Evolutionary conservation across 2,329 filamentous ascomycete genomes (phyloP), one percentile per base, ranked within the genome.

Genomic region (Sphaerulina musiva): DNA sequence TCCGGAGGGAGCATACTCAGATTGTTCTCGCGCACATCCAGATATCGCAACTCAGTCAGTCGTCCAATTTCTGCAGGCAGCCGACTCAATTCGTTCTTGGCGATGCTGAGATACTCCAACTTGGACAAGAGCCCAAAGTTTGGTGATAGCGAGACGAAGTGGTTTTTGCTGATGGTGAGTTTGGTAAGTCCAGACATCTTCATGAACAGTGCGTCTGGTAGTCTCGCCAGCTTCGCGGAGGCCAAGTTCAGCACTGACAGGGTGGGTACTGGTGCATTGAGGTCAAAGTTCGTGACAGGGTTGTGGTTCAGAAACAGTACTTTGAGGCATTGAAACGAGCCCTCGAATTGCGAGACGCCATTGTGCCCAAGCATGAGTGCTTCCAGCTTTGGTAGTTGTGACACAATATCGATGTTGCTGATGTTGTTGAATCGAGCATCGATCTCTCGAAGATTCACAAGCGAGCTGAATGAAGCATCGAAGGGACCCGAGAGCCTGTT

Each of bases 351-450:
- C 0, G 91, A 95, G 46, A 98, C 87, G 46, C 82, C 81, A 70
- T 98, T 98, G 76, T 98, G 92, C 44, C 95, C 92, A 36, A 92
- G 86, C 55, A 89, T 87, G 23, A 97, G 75, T 58, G 89, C 87
- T 72, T 98, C 93, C 39, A 98, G 75, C 62, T 87, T 87, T 2
- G 92, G 92, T 14, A 98, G 78, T 57, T 85, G 80, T 2, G 89
- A 86, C 58, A 97, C 83, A 51, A 89, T 83, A 68, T 97, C 89
- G 66, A 98, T 95, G 66, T 84, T 90, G 47, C 85, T 84, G 53
- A 98, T 87, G 14, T 81, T 79, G 67, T 98, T 98, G 76, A 95
- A 97, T 59, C 95, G 89, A 60, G 95, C 85, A 70, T 98, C 93
- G 42, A 98, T 82, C 71, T 97, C 92, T 58, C 89, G 89, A 49